Base-by-base conservation (phyloP, 257 asterid genomes). In the Perilla frutescens region DNA sequence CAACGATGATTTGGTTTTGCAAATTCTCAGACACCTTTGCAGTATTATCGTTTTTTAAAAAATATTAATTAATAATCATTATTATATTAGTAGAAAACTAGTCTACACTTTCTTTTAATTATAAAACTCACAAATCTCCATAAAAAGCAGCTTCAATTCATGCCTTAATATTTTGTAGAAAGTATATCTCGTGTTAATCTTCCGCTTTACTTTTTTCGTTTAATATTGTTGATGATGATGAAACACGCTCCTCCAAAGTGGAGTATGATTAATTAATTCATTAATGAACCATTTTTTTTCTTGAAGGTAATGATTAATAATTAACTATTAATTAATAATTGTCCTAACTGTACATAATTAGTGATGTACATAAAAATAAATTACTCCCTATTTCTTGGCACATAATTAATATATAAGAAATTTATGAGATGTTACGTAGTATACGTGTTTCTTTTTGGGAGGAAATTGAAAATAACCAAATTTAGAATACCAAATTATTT, bases 1-100 rank as follows among this genome's bases (percentile, higher is more conserved):
- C 87, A 76, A 83, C 87, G 63, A 79, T 76, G 87, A 83, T 82
- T 73, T 70, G 76, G 61, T 62, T 68, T 41, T 62, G 71, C 70
- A 59, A 57, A 39, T 76, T 76, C 77, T 68, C 70, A 55, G 0
- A 50, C 63, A 39, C 72, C 55, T 45, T 13, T 37, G 41, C 11
- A 41, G 1, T 15, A 26, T 2, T 40, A 65, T 26, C 31, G 8
- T 63, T 10, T 64, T 20, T 20, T 63, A 63, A n/a, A n/a, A 37
- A 41, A 8, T 40, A 41, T 2, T 15, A 51, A 51, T 7, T 39
- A 7, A 62, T 4, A 14, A 49, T 34, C 26, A 63, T 8, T 54
- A 56, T 44, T 53, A 2, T 7, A 56, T 11, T 8, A 31, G 44
- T 48, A 15, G 8, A 47, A 59, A 51, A 56, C 5, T n/a, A 50